Evolutionary conservation across 768 basidiomycete species (phyloP), one percentile per base, ranked within the genome.

Genomic region (Suillus americanus): DNA sequence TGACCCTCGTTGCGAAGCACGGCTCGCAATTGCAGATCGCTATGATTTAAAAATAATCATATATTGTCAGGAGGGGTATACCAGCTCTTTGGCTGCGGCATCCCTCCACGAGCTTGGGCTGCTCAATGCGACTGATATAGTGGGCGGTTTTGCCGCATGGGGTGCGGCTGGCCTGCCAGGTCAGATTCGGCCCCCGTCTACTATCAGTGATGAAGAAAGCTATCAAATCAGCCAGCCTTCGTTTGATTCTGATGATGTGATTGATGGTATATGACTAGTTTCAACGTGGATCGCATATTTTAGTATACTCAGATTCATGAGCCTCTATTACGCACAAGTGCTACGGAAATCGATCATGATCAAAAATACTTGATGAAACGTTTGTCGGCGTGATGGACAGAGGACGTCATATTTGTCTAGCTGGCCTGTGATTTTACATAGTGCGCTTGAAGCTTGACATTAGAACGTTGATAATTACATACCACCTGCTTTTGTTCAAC

Each of bases 131-230:
- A 92, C 92, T 0, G 92, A 93, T 75, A 83, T 93, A 25, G 81
- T 89, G 61, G 92, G 91, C 2, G 91, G 91, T 14, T 89, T 83
- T 73, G 79, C 82, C 23, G 89, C 88, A 0, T 93, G 91, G 92
- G 86, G 80, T 73, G 82, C 82, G 3, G 88, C 83, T 16, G 86
- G 88, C 0, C 74, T 93, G 16, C 89, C 90, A n/a, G 78, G 83
- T 7, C 82, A 83, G 57, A 75, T 79, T 43, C 73, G 50, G 14
- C 74, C 75, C 0, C 75, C 74, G 16, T 77, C 70, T 0, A 76
- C 75, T 7, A 45, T 60, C 0, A 73, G 73, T 30, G 74, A 74
- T 40, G 69, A 65, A 4, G 75, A 71, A n/a, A 77, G 70, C 33
- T 77, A 72, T 70, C 72, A 75, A 45, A 53, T 74, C 30, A 75